Percentiles rank a stretch among this genome's conserved stretches.
Evolutionary conservation across 1,284 basidiomycete genomes (phyloP).

Genomic region (Trametes polyzona): DNA sequence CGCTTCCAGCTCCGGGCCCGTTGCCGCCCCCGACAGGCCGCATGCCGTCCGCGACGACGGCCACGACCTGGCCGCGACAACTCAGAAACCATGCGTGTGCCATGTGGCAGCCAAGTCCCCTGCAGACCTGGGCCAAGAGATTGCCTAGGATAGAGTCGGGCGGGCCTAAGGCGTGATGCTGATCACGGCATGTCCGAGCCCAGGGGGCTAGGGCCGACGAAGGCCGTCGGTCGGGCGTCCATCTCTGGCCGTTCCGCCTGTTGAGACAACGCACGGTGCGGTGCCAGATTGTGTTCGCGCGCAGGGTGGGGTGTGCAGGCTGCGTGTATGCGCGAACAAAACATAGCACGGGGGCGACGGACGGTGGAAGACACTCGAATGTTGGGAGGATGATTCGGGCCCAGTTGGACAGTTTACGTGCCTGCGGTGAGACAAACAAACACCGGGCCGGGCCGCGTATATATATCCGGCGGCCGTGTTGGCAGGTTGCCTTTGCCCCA

Average conservation of each 20-base stretch:
- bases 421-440: conserved; percentile 28
- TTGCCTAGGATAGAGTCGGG: not conserved
- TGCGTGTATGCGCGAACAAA: not conserved
- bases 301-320: not conserved
- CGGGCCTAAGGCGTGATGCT: conserved; percentile 6
- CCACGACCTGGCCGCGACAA: not conserved
- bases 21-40: not conserved
- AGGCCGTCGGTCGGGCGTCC: not conserved
- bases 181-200: not conserved
- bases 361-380: conserved; percentile 5
- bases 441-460: conserved; percentile 25
- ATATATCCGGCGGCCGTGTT: conserved; percentile 20
- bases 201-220: not conserved
- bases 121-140: not conserved
- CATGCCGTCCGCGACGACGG: not conserved
- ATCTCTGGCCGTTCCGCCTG: not conserved
- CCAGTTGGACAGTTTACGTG: conserved; percentile 8
- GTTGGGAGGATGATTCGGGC: conserved; percentile 4
- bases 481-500: conserved; percentile 21
- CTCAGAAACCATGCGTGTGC: not conserved
- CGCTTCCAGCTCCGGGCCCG: not conserved
- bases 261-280: not conserved
- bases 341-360: not conserved
- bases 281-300: not conserved
- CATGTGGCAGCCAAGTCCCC: not conserved